Evolutionary conservation across 2,329 filamentous ascomycete species (phyloP), one percentile per base, ranked within the genome.

Genomic region (Colletotrichum orbiculare): DNA sequence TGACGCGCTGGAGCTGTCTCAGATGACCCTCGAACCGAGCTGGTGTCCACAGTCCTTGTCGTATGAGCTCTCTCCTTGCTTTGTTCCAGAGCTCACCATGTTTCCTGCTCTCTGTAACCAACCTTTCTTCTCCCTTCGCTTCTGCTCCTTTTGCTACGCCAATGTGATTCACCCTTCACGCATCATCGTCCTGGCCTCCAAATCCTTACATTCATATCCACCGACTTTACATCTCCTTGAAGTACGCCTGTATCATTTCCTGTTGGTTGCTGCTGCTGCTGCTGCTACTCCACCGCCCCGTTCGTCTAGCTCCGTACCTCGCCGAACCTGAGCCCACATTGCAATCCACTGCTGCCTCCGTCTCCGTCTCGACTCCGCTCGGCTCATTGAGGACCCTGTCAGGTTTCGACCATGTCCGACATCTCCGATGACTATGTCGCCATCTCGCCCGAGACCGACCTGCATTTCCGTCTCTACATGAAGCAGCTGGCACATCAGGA

Each of bases 341-440:
- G 52, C 41, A 41, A 56, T 48, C 50, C 42, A 47, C 38, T 13
- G 37, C 46, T 8, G 10, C 12, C 47, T 46, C 34, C 38, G 17
- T 33, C 45, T 52, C 50, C 50, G 57, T 56, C 45, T 34, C 57
- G 50, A 47, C 52, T 25, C 25, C 25, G 25, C 60, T 54, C 59
- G 58, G 52, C 48, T 37, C 17, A 43, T 62, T 48, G 59, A 47
- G 38, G 25, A n/a, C 13, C n/a, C 39, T 56, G n/a, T 39, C 4
- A 25, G 4, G 25, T 25, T 2, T 43, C 48, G 49, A 38, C 47
- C 63, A 66, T 66, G 63, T 66, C 63, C 58, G 63, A 66, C 11
- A 66, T 66, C 47, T 63, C 63, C 47, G 63, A 66, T 63, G 63
- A 66, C 63, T 66, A 66, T 45, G 63, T 66, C 47, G 38, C 48